Percentiles rank a stretch among this genome's conserved stretches.
Conservation (phyloP, 2,329 filamentous ascomycete genomes). For the Uncinocarpus reesii region DNA sequence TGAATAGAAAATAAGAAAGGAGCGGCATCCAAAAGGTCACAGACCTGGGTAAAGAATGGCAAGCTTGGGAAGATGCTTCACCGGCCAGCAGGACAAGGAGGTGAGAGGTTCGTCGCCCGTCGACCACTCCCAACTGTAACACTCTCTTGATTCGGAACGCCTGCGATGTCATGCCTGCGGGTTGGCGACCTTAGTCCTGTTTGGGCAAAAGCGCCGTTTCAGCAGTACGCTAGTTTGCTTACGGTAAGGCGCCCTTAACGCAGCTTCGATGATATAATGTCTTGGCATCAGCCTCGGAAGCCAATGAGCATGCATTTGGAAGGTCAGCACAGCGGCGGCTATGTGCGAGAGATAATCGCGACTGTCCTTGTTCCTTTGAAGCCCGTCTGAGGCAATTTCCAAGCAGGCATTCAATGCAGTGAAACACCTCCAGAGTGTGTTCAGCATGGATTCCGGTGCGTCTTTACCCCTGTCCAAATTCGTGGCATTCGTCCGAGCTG, state of each 20-base stretch:
- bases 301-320: no score
- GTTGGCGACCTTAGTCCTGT: background rate
- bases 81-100: constrained; percentile 2
- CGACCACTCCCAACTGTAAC: constrained; percentile 2
- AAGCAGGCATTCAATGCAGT: no score
- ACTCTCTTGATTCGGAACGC: background rate
- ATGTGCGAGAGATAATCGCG: no score
- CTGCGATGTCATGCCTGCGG: constrained; percentile 2
- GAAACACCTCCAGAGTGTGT: background rate
- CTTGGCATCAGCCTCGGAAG: no score
- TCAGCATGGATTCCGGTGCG: constrained; percentile 6
- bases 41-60: constrained; percentile 11
- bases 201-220: constrained; percentile 5
- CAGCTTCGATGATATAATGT: no score
- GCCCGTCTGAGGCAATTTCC: no score
- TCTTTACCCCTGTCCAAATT: background rate
- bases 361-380: no score
- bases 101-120: background rate
- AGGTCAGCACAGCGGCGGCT: no score
- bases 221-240: background rate
- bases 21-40: constrained; percentile 6
- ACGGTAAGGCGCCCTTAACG: no score
- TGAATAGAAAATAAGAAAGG: background rate
- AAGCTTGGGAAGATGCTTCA: background rate
- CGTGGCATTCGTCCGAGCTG: background rate